Evolutionary conservation across 768 basidiomycete species (phyloP).

Genomic region (Agrocybe praecox): DNA sequence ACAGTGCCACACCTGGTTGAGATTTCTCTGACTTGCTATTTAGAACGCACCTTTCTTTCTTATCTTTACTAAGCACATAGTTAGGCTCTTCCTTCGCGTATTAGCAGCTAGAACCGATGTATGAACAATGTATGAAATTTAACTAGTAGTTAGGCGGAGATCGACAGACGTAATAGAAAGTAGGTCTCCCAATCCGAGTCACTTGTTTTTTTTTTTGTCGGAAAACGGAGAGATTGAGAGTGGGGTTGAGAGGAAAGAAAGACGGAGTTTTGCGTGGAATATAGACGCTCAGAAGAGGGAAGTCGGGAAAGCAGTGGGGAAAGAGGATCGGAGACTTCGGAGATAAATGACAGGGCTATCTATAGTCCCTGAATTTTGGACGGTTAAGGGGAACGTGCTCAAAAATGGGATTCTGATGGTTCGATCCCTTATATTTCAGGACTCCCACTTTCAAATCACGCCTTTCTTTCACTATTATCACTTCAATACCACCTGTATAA

Average conservation of each 20-base stretch:
- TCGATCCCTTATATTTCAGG: conserved; percentile 26
- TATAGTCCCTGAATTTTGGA: conserved; percentile 1
- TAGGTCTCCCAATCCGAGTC: too few species aligned
- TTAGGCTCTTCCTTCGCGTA: too few species aligned
- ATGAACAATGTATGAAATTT: too few species aligned
- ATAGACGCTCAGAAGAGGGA: not conserved
- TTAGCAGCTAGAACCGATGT: too few species aligned
- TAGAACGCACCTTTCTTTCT: too few species aligned
- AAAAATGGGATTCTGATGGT: conserved; percentile 28
- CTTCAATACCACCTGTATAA: conserved; percentile 22
- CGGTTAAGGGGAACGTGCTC: conserved; percentile 22
- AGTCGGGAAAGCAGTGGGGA: not conserved
- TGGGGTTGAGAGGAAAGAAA: not conserved
- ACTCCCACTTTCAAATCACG: conserved; percentile 8
- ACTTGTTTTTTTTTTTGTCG: too few species aligned
- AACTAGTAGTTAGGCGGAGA: too few species aligned
- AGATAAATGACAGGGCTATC: conserved; percentile 8
- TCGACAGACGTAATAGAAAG: too few species aligned
- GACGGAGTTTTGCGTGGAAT: not conserved
- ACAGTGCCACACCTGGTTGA: too few species aligned
- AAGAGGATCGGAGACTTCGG: conserved; percentile 2
- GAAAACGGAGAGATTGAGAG: not conserved
- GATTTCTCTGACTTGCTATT: too few species aligned
- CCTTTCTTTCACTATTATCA: conserved; percentile 10
- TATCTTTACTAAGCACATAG: too few species aligned